Base-by-base conservation (phyloP, 1,284 basidiomycete species). In the Leccinum insolens region DNA sequence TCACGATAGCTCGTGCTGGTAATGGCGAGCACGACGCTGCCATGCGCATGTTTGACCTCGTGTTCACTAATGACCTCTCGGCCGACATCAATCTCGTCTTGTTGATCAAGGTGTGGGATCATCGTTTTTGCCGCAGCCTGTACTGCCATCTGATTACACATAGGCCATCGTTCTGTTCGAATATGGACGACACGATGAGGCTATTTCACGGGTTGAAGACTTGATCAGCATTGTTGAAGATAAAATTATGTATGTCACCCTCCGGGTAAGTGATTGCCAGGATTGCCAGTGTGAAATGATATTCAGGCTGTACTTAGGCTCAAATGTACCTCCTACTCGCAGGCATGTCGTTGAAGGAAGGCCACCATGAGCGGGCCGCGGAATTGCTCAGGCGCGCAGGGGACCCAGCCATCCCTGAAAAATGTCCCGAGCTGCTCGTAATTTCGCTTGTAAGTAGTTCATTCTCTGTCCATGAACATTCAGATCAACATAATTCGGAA, bases 151-250 rank as follows among this genome's bases (percentile, higher is more conserved):
- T 28, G 3, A 55, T 20, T 44, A 28, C 14, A 39, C 9, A 25
- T 15, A 69, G 68, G 68, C 68, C 0, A 31, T 69, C 22, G 28
- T 69, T 1, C 20, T 66, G n/a, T 69, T 69, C 22, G 63, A 62
- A 31, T 55, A 34, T 1, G 68, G 63, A 39, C 52, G 46, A 20
- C 37, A 61, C 9, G 14, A 69, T 5, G 41, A 62, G 1, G 67
- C 67, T 3, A 20, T 66, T 12, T 11, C 14, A 2, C 66, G 61
- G 2, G 15, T 68, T 3, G 57, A 60, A 15, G n/a, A 60, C 4
- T 34, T 68, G 31, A 64, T 69, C 4, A 25, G n/a, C 25, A 62
- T 60, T 7, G 25, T 37, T 2, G 55, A 62, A 1, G 37, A 69
- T 7, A 3, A 46, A 2, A 41, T 39, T 9, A 7, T n/a, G 4